Conservation (phyloP, 1,284 basidiomycete species). For the Tilletiaria anomala region DNA sequence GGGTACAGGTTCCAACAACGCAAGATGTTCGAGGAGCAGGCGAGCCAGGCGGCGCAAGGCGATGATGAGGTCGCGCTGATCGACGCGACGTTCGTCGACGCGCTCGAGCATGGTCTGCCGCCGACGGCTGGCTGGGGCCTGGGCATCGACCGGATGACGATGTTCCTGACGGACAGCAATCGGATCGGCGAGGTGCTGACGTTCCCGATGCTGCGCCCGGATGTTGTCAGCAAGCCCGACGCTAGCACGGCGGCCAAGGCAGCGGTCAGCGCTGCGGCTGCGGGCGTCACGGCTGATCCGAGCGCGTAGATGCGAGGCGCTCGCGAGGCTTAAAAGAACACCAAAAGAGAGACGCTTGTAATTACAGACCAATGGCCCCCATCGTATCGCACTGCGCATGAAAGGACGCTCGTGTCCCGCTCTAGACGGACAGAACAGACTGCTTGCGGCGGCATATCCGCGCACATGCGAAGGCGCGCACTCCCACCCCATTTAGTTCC, state of each 20-base stretch:
- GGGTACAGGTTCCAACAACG: constrained; percentile 80
- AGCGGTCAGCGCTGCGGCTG: background rate
- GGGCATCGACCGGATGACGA: constrained; percentile 20
- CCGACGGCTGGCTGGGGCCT: constrained; percentile 60
- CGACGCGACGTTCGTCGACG: constrained; percentile 49
- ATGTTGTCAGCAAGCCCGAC: constrained; percentile 5
- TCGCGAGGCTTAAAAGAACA: too few species aligned
- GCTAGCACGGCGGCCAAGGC: background rate
- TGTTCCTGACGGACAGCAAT: constrained; percentile 28
- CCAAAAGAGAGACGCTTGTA: too few species aligned
- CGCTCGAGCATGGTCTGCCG: constrained; percentile 89
- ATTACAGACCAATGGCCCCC: too few species aligned
- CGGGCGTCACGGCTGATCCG: background rate
- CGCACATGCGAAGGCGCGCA: too few species aligned
- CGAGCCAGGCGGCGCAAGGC: constrained; percentile 82
- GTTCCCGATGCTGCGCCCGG: constrained; percentile 80
- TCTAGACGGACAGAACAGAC: too few species aligned
- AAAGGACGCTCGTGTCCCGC: too few species aligned
- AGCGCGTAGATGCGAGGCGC: background rate
- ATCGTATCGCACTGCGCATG: too few species aligned
- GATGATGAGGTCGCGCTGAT: constrained; percentile 97
- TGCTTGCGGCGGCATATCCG: too few species aligned
- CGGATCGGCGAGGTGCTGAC: constrained; percentile 79
- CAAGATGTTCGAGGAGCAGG: constrained; percentile 81
- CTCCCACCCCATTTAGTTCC: too few species aligned